Base-by-base conservation (phyloP, 2,329 filamentous ascomycete species). In the Verticillium isaacii region DNA sequence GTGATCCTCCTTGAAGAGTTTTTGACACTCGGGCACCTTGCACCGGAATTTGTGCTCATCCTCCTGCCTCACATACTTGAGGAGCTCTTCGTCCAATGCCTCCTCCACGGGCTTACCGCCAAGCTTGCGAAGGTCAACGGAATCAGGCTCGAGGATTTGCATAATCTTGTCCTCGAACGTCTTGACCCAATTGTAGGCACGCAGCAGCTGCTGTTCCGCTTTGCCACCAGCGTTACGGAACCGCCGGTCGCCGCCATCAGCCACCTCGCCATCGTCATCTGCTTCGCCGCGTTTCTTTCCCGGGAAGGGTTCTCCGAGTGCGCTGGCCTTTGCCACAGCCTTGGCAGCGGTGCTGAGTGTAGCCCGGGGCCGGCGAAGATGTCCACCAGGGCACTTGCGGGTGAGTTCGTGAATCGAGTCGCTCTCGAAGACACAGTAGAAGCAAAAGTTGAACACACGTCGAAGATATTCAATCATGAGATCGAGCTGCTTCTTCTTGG, bases 341-440 rank as follows among this genome's bases (percentile, higher is more conserved):
- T 95, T 94, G 6, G 93, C 92, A 32, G 92, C 83, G 14, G 86
- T 89, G 5, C 90, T 95, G 37, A 98, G 83, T 39, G 92, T 96
- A 69, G 90, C 90, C 62, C 93, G 86, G 45, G 95, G 95, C 57
- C 95, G 89, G 65, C 95, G 92, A 64, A 99, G 86, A 80, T 99
- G 95, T n/a, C 95, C 95, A 52, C 95, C 95, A 32, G 95, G 93
- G 69, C 95, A 99, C 77, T 99, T 98, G 63, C 95, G 88, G 50
- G 92, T 93, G 67, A 99, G 82, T 77, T 99, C 95, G 71, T 99
- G 95, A 25, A 98, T 89, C 0, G 94, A 98, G 75, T 99, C 95
- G 71, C 93, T 95, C 77, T 99, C 95, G 68, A 99, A 98, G 5
- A 99, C 96, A 74, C 95, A 99, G 80, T 98, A 99, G 82, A 99